Percentiles rank a stretch among this genome's conserved stretches.
Conservation (phyloP, 1,139 yeast species). For the Blastobotrys serpentis region DNA sequence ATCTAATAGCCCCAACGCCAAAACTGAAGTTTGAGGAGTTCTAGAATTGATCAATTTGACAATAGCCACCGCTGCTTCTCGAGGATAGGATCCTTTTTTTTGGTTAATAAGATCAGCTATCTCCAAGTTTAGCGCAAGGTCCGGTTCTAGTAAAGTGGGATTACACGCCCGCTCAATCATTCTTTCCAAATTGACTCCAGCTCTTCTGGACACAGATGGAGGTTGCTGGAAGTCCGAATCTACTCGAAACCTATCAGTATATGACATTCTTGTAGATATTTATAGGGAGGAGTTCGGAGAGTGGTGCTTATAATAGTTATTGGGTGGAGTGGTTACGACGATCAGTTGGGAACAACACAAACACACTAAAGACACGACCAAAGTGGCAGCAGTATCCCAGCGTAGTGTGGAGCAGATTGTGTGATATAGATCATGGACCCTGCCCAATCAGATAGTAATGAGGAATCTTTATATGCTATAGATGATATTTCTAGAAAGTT, state of each 20-base stretch:
- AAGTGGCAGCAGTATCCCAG: too few relatives aligned
- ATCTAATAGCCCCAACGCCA: slow-evolving; percentile 65
- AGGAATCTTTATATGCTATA: slow-evolving; percentile 12
- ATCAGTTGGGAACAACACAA: background rate
- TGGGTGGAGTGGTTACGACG: background rate
- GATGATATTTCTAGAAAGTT: slow-evolving; percentile 14
- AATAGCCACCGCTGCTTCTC: slow-evolving; percentile 91
- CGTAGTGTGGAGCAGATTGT: too few relatives aligned
- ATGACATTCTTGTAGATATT: slow-evolving; percentile 24
- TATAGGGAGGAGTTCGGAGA: background rate
- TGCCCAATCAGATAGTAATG: background rate
- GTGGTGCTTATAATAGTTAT: background rate
- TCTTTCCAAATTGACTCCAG: slow-evolving; percentile 17
- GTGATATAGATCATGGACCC: too few relatives aligned
- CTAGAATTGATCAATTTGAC: slow-evolving; percentile 80
- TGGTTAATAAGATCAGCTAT: slow-evolving; percentile 92
- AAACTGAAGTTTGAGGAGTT: slow-evolving; percentile 72
- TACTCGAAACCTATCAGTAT: slow-evolving; percentile 41
- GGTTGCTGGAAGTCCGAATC: slow-evolving; percentile 25
- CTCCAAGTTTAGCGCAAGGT: slow-evolving; percentile 81
- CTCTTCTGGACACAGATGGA: slow-evolving; percentile 16
- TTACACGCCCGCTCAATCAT: slow-evolving; percentile 78
- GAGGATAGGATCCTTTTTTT: slow-evolving; percentile 85
- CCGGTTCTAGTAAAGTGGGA: slow-evolving; percentile 81
- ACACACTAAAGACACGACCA: background rate